phyloP scores from a whole-genome alignment of 164 flowering plant species.

The grape (Vitis vinifera) region DNA sequence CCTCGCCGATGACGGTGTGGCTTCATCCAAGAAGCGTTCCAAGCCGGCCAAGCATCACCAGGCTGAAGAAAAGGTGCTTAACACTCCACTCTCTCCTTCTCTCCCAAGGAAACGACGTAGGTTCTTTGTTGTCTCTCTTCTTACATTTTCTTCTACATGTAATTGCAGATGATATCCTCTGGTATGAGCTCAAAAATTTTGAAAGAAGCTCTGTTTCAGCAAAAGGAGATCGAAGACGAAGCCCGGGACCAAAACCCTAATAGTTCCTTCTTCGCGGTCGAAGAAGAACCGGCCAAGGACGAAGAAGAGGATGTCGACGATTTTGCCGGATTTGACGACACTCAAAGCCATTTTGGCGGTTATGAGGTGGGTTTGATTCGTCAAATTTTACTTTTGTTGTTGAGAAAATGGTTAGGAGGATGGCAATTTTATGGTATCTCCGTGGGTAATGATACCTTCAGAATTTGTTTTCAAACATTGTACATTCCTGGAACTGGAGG shows the following conservation, averaged over 20 bases:
- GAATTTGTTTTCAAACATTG: constrained; percentile 3
- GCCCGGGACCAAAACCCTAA: constrained; percentile 26
- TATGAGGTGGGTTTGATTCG: constrained; percentile 31
- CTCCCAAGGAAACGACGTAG: background rate
- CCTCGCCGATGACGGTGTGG: constrained; percentile 19
- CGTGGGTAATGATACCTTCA: background rate
- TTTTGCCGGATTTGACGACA: constrained; percentile 64
- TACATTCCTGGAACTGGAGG: too few species aligned
- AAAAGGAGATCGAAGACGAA: constrained; percentile 69
- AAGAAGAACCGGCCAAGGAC: constrained; percentile 12
- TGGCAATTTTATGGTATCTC: too few species aligned
- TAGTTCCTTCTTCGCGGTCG: constrained; percentile 23
- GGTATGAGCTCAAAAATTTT: constrained; percentile 70
- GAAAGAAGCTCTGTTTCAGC: constrained; percentile 74
- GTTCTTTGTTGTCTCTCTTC: background rate
- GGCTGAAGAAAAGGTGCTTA: constrained; percentile 32
- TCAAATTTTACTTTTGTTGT: background rate
- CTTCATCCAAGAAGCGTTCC: constrained; percentile 40
- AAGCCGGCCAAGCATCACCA: constrained; percentile 52
- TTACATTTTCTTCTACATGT: background rate
- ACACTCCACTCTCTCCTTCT: background rate
- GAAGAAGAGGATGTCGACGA: constrained; percentile 71
- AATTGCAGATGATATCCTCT: constrained; percentile 48
- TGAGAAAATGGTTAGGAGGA: background rate
- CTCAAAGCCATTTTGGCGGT: constrained; percentile 58